Conservation (phyloP, 805 yeast genomes). For the Schwanniomyces pseudopolymorphus region DNA sequence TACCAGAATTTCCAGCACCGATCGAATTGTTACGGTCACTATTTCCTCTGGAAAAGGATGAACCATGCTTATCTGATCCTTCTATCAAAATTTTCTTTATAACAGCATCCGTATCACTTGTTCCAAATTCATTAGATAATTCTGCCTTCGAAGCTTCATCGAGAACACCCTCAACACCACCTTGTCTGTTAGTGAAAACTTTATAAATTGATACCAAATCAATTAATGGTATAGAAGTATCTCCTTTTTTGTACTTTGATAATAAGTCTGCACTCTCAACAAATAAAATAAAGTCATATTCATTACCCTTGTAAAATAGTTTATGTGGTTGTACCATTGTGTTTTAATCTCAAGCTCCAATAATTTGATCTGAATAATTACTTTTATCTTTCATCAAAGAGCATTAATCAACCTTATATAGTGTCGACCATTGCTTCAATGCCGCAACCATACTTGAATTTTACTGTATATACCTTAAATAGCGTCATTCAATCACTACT, state of each 20-base stretch:
- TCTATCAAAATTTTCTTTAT: conserved; percentile 56
- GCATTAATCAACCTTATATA: neutral
- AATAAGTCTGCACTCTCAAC: conserved; percentile 53
- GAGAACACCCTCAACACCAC: conserved; percentile 71
- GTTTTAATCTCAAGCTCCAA: neutral
- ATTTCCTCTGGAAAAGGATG: conserved; percentile 17
- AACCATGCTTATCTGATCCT: conserved; percentile 53
- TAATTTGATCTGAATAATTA: neutral
- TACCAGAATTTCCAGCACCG: conserved; percentile 27
- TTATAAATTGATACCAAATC: conserved; percentile 64
- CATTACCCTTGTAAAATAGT: conserved; percentile 64
- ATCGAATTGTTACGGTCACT: conserved; percentile 48
- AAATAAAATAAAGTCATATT: conserved; percentile 65
- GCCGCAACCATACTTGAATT: neutral
- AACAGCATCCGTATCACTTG: conserved; percentile 52
- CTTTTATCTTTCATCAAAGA: neutral
- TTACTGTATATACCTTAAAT: neutral
- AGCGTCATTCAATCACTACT: neutral
- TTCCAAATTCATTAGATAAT: conserved; percentile 68
- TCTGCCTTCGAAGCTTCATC: conserved; percentile 71
- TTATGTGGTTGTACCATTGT: conserved; percentile 34
- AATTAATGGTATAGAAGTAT: conserved; percentile 54
- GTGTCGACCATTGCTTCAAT: neutral
- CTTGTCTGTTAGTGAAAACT: conserved; percentile 58
- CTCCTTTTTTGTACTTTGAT: conserved; percentile 49